phyloP scores from a whole-genome alignment of 2,329 filamentous ascomycete genomes.

The Akanthomyces lecanii region DNA sequence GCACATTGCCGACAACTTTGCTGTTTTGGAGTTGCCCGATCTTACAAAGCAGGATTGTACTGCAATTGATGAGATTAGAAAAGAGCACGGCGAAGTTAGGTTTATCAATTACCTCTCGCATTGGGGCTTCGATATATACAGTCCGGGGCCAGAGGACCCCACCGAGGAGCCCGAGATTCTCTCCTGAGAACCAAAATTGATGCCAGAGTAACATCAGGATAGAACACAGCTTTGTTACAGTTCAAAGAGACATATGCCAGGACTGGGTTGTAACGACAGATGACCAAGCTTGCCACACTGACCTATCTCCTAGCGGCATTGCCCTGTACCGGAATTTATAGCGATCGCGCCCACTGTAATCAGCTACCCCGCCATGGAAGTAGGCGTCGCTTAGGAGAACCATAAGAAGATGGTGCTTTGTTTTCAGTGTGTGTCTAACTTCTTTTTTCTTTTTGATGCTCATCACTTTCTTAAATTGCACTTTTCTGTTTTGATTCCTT shows the following conservation, averaged over 20 bases:
- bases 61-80: neutral
- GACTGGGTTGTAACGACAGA: neutral
- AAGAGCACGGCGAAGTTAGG: neutral
- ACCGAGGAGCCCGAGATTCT: neutral
- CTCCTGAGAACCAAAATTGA: too few relatives aligned
- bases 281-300: neutral
- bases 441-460: too few relatives aligned
- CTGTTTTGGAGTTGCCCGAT: neutral
- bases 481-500: too few relatives aligned
- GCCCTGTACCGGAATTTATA: neutral
- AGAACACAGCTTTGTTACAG: too few relatives aligned
- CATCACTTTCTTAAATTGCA: too few relatives aligned
- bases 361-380: neutral
- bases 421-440: too few relatives aligned
- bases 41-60: neutral
- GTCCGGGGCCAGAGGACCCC: constrained; percentile 3
- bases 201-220: too few relatives aligned
- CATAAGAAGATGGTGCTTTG: too few relatives aligned
- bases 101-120: neutral
- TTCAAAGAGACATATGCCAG: too few relatives aligned
- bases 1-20: constrained; percentile 12
- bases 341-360: neutral
- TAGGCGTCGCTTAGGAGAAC: too few relatives aligned
- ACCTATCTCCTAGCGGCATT: neutral
- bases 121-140: constrained; percentile 15